phyloP scores from a whole-genome alignment of 805 yeast genomes.

The Lipomyces japonicus region DNA sequence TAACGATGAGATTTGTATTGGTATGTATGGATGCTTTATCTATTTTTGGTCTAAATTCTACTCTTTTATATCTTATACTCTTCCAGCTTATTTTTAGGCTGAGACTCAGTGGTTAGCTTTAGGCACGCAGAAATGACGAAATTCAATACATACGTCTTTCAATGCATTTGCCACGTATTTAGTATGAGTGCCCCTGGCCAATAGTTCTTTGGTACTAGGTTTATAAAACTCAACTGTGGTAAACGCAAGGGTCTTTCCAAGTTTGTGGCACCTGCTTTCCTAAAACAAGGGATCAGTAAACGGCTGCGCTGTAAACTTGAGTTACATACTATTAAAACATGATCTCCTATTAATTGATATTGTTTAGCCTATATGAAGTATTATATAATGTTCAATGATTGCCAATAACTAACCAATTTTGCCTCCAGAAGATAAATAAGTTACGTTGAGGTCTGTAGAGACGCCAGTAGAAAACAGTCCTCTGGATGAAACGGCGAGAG shows the following conservation, averaged over 20 bases:
- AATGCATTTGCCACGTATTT: conserved; percentile 41
- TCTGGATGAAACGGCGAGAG: conserved; percentile 42
- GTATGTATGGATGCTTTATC: no score
- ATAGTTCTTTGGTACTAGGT: conserved; percentile 28
- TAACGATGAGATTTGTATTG: no score
- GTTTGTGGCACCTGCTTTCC: conserved; percentile 37
- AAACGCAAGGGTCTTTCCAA: conserved; percentile 44
- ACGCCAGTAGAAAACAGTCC: conserved; percentile 46
- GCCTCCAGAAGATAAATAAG: conserved; percentile 42
- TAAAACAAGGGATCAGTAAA: neutral
- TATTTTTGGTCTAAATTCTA: no score
- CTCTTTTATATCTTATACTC: conserved; percentile 5
- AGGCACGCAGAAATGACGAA: neutral
- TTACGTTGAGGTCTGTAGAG: conserved; percentile 42
- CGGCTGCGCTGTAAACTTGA: neutral
- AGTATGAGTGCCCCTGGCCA: conserved; percentile 46
- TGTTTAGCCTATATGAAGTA: neutral
- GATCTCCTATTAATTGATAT: conserved; percentile 19
- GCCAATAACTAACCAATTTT: conserved; percentile 29
- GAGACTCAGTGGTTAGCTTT: neutral
- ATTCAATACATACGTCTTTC: conserved; percentile 35
- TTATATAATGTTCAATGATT: neutral
- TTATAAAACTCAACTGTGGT: conserved; percentile 40
- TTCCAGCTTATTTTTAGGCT: conserved; percentile 17
- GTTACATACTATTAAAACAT: conserved; percentile 24